Percentiles rank a stretch among this genome's conserved stretches.
Conservation (phyloP, 495 filamentous ascomycete species). For the Xylaria nigripes region DNA sequence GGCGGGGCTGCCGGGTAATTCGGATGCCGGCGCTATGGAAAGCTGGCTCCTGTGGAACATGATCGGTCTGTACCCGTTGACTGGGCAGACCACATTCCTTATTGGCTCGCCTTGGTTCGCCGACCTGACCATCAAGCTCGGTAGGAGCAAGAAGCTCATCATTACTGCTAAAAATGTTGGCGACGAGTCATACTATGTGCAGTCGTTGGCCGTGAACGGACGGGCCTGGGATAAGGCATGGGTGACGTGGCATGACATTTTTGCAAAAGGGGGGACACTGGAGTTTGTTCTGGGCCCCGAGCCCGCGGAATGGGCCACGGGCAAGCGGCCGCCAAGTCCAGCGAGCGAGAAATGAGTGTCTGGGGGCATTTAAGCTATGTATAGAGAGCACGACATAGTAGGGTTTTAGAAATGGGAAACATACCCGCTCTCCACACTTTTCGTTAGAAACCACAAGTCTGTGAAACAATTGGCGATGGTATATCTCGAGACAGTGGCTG, state of each 20-base stretch:
- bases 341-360: slow-evolving; percentile 21
- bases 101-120: slow-evolving; percentile 56
- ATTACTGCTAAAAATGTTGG: slow-evolving; percentile 46
- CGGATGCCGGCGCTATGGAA: slow-evolving; percentile 64
- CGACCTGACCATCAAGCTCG: slow-evolving; percentile 50
- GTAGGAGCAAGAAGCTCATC: slow-evolving; percentile 43
- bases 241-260: slow-evolving; percentile 57
- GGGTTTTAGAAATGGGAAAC: not conserved
- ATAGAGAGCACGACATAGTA: not conserved
- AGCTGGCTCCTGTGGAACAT: slow-evolving; percentile 62
- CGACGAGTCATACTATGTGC: slow-evolving; percentile 47
- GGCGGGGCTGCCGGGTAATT: slow-evolving; percentile 57
- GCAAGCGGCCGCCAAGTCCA: slow-evolving; percentile 47
- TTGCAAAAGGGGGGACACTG: slow-evolving; percentile 52
- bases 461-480: not conserved
- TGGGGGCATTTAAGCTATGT: too few species aligned
- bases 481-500: too few species aligned
- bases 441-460: not conserved
- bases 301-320: slow-evolving; percentile 48
- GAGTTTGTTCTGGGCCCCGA: slow-evolving; percentile 54
- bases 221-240: slow-evolving; percentile 48
- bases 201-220: slow-evolving; percentile 44
- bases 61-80: slow-evolving; percentile 61
- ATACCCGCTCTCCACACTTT: not conserved
- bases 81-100: slow-evolving; percentile 57